Conservation (phyloP, 257 asterid genomes). For the Mentha longifolia region DNA sequence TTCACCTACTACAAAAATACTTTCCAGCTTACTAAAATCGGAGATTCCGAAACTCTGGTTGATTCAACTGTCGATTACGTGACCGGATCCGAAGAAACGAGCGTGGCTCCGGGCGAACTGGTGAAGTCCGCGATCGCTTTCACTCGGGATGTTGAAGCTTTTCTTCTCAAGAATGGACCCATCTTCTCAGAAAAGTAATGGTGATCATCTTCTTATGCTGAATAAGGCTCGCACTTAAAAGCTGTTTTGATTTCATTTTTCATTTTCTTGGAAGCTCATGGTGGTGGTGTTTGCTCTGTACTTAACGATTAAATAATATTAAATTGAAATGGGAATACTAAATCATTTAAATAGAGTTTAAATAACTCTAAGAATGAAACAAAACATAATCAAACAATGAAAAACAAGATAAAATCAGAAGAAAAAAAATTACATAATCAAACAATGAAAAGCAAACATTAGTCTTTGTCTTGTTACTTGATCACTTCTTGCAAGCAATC, state of each 20-base stretch:
- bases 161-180: not conserved
- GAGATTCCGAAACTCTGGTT: not conserved
- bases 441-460: not conserved
- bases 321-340: too few relatives aligned
- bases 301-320: too few relatives aligned
- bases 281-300: too few relatives aligned
- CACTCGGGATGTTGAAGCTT: not conserved
- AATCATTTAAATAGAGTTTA: too few relatives aligned
- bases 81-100: not conserved
- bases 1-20: not conserved
- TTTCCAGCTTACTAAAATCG: not conserved
- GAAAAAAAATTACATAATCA: constrained; percentile 12
- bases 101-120: not conserved
- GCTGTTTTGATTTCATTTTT: not conserved
- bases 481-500: constrained; percentile 35
- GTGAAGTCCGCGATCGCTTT: not conserved
- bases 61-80: not conserved
- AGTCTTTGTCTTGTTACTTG: too few relatives aligned
- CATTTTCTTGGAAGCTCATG: not conserved
- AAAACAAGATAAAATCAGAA: not conserved
- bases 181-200: not conserved
- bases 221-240: not conserved
- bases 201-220: not conserved
- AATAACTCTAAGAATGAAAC: too few relatives aligned
- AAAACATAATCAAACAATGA: too few relatives aligned